A percentile compares a stretch with the other conserved stretches of the same genome.
phyloP scores from a whole-genome alignment of 768 basidiomycete species.

The Rhodosporidiobolus odoratus region DNA sequence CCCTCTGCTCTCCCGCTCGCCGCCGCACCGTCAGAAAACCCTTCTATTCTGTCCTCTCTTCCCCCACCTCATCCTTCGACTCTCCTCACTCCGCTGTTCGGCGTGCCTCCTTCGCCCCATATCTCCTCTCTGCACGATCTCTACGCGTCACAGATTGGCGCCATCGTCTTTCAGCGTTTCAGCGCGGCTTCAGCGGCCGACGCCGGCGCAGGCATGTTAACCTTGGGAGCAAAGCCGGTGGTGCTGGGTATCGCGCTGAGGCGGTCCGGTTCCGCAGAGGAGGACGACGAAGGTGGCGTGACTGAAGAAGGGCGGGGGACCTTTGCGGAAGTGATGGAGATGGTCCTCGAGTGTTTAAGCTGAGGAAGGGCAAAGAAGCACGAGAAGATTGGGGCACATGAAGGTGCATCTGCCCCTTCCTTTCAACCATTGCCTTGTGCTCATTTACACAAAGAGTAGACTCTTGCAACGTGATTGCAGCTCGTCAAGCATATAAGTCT shows the following conservation, averaged over 20 bases:
- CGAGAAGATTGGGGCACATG: no score
- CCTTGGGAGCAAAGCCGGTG: constrained; percentile 54
- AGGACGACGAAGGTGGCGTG: constrained; percentile 42
- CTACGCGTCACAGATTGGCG: constrained; percentile 81
- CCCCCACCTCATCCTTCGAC: constrained; percentile 55
- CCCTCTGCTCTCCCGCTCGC: constrained; percentile 52
- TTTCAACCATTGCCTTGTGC: neutral
- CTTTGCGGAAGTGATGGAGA: constrained; percentile 52
- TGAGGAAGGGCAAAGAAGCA: no score
- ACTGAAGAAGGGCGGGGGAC: constrained; percentile 47
- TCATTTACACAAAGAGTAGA: no score
- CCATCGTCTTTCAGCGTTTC: constrained; percentile 58
- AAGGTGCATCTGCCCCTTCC: neutral
- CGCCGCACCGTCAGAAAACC: constrained; percentile 49
- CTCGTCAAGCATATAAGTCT: no score
- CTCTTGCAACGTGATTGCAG: no score
- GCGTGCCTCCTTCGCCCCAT: constrained; percentile 63
- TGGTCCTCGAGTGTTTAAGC: constrained; percentile 46
- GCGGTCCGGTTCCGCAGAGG: constrained; percentile 41
- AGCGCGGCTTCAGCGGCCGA: constrained; percentile 44
- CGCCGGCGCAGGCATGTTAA: constrained; percentile 47
- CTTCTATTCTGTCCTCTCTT: constrained; percentile 47
- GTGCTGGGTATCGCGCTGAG: constrained; percentile 70
- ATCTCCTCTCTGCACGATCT: constrained; percentile 67
- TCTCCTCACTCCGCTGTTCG: constrained; percentile 70